Evolutionary conservation across 2,329 filamentous ascomycete genomes (phyloP).

Genomic region (Gnomoniopsis sp.): DNA sequence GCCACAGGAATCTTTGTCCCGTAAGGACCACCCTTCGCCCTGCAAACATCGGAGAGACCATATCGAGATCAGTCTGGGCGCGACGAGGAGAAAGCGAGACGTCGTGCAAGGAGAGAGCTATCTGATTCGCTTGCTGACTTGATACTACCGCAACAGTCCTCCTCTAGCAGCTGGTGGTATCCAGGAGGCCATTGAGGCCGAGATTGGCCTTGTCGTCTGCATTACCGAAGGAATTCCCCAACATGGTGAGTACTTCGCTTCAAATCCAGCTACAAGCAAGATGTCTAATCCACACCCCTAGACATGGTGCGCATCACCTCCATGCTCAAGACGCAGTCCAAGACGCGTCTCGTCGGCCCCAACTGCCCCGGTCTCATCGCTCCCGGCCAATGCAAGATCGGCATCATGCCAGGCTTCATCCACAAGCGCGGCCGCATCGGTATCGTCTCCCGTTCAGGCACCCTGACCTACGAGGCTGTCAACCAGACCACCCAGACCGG

Average conservation of each 20-base stretch:
- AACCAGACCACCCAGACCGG: constrained; percentile 98
- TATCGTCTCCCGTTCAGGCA: constrained; percentile 97
- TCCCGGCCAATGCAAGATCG: constrained; percentile 97
- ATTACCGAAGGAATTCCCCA: constrained; percentile 98
- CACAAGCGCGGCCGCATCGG: constrained; percentile 99
- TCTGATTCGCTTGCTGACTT: neutral
- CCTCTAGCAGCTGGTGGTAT: constrained; percentile 91
- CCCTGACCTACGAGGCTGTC: constrained; percentile 98
- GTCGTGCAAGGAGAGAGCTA: neutral
- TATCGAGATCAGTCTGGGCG: neutral
- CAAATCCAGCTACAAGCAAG: neutral
- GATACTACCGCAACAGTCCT: constrained; percentile 53
- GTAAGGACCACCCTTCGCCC: constrained; percentile 57
- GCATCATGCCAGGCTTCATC: constrained; percentile 99
- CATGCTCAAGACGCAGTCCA: constrained; percentile 95
- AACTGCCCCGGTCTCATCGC: constrained; percentile 99
- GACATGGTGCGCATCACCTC: constrained; percentile 99
- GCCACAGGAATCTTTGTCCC: constrained; percentile 96
- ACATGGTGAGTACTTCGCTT: constrained; percentile 63
- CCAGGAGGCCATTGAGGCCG: constrained; percentile 90
- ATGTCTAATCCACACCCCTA: constrained; percentile 31
- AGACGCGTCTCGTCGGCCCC: constrained; percentile 93
- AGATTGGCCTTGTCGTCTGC: constrained; percentile 92
- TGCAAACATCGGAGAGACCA: constrained; percentile 35
- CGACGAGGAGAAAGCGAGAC: neutral